Conservation (phyloP, 768 basidiomycete genomes). For the Tylopilus rubrobrunneus region DNA sequence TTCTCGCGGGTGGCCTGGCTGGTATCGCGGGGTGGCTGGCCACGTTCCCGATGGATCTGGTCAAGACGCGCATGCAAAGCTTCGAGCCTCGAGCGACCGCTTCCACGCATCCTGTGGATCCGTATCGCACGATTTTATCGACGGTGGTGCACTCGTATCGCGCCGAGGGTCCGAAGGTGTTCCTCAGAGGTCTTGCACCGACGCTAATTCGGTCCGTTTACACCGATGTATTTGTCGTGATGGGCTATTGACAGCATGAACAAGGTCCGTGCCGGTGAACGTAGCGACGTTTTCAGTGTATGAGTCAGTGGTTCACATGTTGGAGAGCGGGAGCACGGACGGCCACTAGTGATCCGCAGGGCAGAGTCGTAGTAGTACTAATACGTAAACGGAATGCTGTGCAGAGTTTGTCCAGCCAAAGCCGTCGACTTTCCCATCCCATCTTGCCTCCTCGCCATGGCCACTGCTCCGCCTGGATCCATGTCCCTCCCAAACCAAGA, state of each 20-base stretch:
- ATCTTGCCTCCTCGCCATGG: slow-evolving; percentile 24
- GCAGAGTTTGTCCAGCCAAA: slow-evolving; percentile 27
- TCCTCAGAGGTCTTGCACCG: no score
- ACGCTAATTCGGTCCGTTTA: slow-evolving; percentile 66
- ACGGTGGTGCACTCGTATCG: slow-evolving; percentile 38
- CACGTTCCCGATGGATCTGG: slow-evolving; percentile 82
- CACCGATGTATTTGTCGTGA: background rate
- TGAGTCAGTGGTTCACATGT: slow-evolving; percentile 46
- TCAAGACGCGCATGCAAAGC: slow-evolving; percentile 87
- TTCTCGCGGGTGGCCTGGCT: slow-evolving; percentile 45
- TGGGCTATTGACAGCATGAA: background rate
- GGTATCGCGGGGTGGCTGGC: slow-evolving; percentile 63
- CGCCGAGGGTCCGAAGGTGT: no score
- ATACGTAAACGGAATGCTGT: slow-evolving; percentile 11
- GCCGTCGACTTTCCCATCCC: slow-evolving; percentile 33
- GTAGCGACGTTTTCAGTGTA: slow-evolving; percentile 60
- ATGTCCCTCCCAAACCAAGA: slow-evolving; percentile 14
- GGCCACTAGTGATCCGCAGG: no score
- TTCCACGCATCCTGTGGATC: no score
- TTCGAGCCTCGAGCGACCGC: slow-evolving; percentile 31
- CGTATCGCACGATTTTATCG: slow-evolving; percentile 28
- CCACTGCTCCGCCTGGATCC: slow-evolving; percentile 22
- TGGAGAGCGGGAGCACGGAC: no score
- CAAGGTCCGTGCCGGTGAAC: slow-evolving; percentile 79
- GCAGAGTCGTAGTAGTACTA: no score